A percentile compares a stretch with the other conserved stretches of the same genome.
Conservation (phyloP, 768 basidiomycete genomes). For the Lentinula lateritia region DNA sequence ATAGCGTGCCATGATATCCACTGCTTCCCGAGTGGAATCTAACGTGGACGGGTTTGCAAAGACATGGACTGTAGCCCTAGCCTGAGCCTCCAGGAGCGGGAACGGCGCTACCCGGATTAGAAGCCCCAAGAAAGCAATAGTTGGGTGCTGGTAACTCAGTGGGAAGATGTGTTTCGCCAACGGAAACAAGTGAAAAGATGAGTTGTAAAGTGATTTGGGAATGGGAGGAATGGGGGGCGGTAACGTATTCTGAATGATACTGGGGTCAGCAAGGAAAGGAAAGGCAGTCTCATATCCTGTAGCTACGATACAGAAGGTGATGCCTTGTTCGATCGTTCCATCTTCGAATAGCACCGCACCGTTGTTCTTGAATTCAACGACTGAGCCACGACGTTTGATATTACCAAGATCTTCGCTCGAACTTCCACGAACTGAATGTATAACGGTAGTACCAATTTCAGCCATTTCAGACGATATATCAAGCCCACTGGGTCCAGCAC, state of each 20-base stretch:
- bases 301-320: constrained; percentile 66
- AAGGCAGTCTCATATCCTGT: constrained; percentile 69
- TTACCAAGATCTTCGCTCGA: constrained; percentile 23
- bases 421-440: constrained; percentile 48
- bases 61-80: constrained; percentile 50
- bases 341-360: constrained; percentile 57
- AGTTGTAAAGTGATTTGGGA: constrained; percentile 52
- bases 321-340: constrained; percentile 42
- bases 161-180: constrained; percentile 70
- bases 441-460: constrained; percentile 34
- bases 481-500: constrained; percentile 58
- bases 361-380: constrained; percentile 32
- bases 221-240: constrained; percentile 45
- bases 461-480: constrained; percentile 64
- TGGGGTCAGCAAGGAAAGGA: constrained; percentile 48
- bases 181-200: constrained; percentile 63
- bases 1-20: constrained; percentile 44
- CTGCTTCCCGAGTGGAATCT: constrained; percentile 41
- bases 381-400: constrained; percentile 35
- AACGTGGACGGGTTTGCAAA: constrained; percentile 49
- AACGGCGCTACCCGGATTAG: constrained; percentile 59
- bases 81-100: constrained; percentile 76
- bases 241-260: constrained; percentile 23
- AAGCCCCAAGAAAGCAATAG: constrained; percentile 62
- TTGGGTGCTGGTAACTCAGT: constrained; percentile 24